Percentiles rank a stretch among this genome's conserved stretches.
Conservation (phyloP, 192 early-diverging fungal genomes). For the Gamsiella multidivaricata region DNA sequence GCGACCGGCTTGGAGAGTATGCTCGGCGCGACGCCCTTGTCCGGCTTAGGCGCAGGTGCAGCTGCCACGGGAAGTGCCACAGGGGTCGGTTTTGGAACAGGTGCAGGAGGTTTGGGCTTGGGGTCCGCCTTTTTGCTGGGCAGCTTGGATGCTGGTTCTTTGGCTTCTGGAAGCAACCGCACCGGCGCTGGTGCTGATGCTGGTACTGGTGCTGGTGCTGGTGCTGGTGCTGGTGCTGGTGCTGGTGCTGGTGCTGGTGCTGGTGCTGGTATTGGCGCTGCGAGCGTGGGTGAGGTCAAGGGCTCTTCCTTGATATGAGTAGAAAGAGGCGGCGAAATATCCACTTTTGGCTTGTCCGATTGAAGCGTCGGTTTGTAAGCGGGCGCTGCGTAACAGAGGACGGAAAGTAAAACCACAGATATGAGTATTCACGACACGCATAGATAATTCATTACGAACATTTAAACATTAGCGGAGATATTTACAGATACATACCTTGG, state of each 20-base stretch:
- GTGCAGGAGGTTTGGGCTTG: conserved; percentile 27
- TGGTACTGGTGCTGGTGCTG: conserved; percentile 13
- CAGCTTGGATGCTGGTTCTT: conserved; percentile 42
- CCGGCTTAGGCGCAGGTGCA: neutral
- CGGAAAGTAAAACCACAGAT: neutral
- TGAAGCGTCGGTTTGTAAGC: neutral
- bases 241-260: too few relatives aligned
- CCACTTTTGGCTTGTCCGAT: neutral
- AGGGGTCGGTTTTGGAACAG: neutral
- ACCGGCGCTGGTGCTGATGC: too few relatives aligned
- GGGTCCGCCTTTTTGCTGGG: conserved; percentile 27
- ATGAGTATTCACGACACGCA: neutral
- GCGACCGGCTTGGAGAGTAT: conserved; percentile 1
- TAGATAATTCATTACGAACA: too few relatives aligned
- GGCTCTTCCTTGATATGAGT: conserved; percentile 43
- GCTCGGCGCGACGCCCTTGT: neutral
- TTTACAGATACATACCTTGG: neutral
- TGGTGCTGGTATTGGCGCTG: conserved; percentile 9
- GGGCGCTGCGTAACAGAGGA: neutral
- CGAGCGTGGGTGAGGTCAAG: conserved; percentile 41
- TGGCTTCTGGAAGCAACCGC: conserved; percentile 25
- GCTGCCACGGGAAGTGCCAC: conserved; percentile 12
- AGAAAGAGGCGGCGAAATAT: neutral
- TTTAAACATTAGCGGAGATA: too few relatives aligned
- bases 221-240: conserved; percentile 22